These are phyloP conservation scores for Hypoxylon rickii DNA, from an alignment of 495 filamentous ascomycete genomes.

Conservation along the genomic window DNA sequence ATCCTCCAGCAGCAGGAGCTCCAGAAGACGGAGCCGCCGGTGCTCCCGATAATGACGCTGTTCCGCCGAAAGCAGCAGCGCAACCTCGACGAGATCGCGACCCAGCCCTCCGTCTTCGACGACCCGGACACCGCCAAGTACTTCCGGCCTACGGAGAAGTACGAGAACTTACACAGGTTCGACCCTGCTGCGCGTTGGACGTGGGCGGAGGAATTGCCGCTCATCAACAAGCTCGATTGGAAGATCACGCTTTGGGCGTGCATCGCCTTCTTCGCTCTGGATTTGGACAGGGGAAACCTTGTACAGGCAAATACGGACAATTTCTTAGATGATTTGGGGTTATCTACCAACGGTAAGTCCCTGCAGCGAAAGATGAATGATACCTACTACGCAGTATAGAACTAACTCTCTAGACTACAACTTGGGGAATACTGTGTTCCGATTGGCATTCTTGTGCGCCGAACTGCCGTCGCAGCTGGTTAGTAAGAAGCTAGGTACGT, in stretches of 20 bases:
- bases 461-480: slow-evolving; percentile 77
- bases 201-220: slow-evolving; percentile 28
- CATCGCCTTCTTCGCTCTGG: slow-evolving; percentile 25
- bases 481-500: slow-evolving; percentile 70
- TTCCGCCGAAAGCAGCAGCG: slow-evolving; percentile 19
- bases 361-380: too few relatives aligned
- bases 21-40: slow-evolving; percentile 20
- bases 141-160: slow-evolving; percentile 55
- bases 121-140: slow-evolving; percentile 53
- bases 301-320: slow-evolving; percentile 55
- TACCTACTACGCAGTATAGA: too few relatives aligned
- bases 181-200: slow-evolving; percentile 25
- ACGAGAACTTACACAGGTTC: slow-evolving; percentile 57
- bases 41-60: slow-evolving; percentile 18
- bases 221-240: slow-evolving; percentile 40
- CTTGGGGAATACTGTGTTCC: slow-evolving; percentile 73
- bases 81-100: slow-evolving; percentile 25
- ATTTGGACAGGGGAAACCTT: slow-evolving; percentile 31
- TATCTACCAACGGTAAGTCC: slow-evolving; percentile 59
- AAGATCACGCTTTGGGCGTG: slow-evolving; percentile 33
- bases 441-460: slow-evolving; percentile 65
- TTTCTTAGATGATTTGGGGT: slow-evolving; percentile 58
- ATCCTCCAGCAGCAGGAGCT: slow-evolving; percentile 18
- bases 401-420: slow-evolving; percentile 62
- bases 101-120: slow-evolving; percentile 39